phyloP scores from a whole-genome alignment of 2,329 filamentous ascomycete species.

The Alternaria burnsii region DNA sequence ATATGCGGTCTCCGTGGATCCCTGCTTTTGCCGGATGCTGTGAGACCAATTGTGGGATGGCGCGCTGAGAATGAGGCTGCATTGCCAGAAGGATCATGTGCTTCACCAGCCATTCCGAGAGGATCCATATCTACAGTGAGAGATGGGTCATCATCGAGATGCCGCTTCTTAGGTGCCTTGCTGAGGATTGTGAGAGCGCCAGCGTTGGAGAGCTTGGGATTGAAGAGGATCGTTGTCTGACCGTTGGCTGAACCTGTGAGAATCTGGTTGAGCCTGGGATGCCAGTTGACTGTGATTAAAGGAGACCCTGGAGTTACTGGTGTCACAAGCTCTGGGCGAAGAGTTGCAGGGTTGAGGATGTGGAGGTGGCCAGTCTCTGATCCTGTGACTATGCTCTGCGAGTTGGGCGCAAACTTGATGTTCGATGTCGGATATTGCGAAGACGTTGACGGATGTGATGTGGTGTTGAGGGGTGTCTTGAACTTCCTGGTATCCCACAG shows the following conservation, averaged over 20 bases:
- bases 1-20: constrained; percentile 88
- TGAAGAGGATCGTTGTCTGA: constrained; percentile 90
- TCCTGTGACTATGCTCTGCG: constrained; percentile 85
- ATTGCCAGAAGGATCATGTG: constrained; percentile 70
- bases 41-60: constrained; percentile 76
- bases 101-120: constrained; percentile 82
- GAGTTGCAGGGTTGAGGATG: constrained; percentile 91
- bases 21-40: constrained; percentile 76
- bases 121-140: constrained; percentile 78
- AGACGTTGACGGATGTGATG: constrained; percentile 81
- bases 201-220: constrained; percentile 79
- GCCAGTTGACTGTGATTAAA: constrained; percentile 88
- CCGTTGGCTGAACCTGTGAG: constrained; percentile 91
- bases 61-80: constrained; percentile 64
- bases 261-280: constrained; percentile 94
- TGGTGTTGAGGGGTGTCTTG: constrained; percentile 83
- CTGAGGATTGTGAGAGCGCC: constrained; percentile 92
- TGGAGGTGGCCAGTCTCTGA: constrained; percentile 86
- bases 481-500: constrained; percentile 98
- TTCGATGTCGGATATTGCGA: constrained; percentile 84
- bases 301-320: constrained; percentile 86
- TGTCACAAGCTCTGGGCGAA: constrained; percentile 84
- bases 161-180: constrained; percentile 90
- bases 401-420: constrained; percentile 87
- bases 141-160: constrained; percentile 91